A percentile compares a stretch with the other conserved stretches of the same genome.
These are phyloP conservation scores for Kurtzmaniella natalensis DNA, from an alignment of 1,139 yeast species.

Conservation along the genomic window DNA sequence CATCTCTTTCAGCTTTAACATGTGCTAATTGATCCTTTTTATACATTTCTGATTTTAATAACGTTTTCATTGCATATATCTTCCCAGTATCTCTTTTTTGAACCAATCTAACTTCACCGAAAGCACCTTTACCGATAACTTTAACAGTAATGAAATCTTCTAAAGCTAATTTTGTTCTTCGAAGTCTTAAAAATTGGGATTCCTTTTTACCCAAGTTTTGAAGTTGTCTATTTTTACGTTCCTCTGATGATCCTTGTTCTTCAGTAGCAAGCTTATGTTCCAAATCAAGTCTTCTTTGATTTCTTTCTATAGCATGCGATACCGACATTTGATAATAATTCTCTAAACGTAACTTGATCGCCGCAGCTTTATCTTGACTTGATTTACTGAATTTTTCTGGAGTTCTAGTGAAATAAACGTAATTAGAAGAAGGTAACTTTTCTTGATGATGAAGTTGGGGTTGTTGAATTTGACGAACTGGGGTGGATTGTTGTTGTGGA, in stretches of 20 bases:
- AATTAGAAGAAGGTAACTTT: conserved; percentile 28
- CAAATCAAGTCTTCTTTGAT: conserved; percentile 69
- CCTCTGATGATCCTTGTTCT: conserved; percentile 60
- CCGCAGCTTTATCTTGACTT: conserved; percentile 71
- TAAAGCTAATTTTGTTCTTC: conserved; percentile 69
- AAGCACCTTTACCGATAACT: conserved; percentile 84
- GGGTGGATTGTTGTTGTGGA: too few relatives aligned
- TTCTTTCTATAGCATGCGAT: conserved; percentile 75
- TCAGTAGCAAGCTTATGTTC: conserved; percentile 65
- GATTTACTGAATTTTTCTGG: conserved; percentile 69
- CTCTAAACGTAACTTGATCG: conserved; percentile 66
- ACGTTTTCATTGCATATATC: conserved; percentile 80
- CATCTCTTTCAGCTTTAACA: conserved; percentile 84
- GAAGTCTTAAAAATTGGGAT: conserved; percentile 67
- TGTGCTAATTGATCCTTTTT: conserved; percentile 81
- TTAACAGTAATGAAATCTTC: conserved; percentile 78
- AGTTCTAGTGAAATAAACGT: conserved; percentile 78
- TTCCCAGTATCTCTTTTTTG: conserved; percentile 80
- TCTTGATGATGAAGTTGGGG: too few relatives aligned
- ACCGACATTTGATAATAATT: conserved; percentile 75
- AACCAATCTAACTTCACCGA: conserved; percentile 81
- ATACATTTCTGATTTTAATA: conserved; percentile 76
- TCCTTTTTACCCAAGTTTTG: conserved; percentile 71
- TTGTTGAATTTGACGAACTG: too few relatives aligned
- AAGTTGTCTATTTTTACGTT: conserved; percentile 68